Percentiles rank a stretch among this genome's conserved stretches.
Evolutionary conservation across 2,329 filamentous ascomycete species (phyloP).

Genomic region (Conoideocrella luteorostrata): DNA sequence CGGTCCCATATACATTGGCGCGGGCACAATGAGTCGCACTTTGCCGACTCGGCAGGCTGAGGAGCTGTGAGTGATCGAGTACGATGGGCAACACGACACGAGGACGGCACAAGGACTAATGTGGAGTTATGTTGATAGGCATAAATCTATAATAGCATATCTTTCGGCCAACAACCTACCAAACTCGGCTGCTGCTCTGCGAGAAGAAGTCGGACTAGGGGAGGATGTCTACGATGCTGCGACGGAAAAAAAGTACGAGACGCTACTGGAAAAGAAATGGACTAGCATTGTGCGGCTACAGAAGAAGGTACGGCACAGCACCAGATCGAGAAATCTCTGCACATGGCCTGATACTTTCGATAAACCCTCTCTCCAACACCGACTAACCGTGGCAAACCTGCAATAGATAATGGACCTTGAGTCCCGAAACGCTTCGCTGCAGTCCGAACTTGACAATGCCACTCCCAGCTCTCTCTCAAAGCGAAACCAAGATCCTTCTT

Average conservation of each 20-base stretch:
- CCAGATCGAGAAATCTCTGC: too few relatives aligned
- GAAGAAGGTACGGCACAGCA: slow-evolving; percentile 66
- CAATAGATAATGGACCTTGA: slow-evolving; percentile 87
- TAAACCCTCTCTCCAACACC: neutral
- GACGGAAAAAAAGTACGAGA: slow-evolving; percentile 90
- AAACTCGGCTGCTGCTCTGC: slow-evolving; percentile 62
- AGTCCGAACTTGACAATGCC: slow-evolving; percentile 77
- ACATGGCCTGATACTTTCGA: neutral
- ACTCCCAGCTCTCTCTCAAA: slow-evolving; percentile 65
- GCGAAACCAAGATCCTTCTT: slow-evolving; percentile 74
- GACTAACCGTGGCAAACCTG: neutral
- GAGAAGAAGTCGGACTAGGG: slow-evolving; percentile 69
- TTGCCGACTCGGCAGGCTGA: slow-evolving; percentile 77
- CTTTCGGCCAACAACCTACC: slow-evolving; percentile 66
- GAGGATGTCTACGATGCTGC: slow-evolving; percentile 66
- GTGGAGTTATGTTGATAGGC: slow-evolving; percentile 41
- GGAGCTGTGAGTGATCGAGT: slow-evolving; percentile 62
- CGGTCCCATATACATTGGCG: neutral
- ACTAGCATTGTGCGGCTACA: slow-evolving; percentile 90
- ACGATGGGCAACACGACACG: neutral
- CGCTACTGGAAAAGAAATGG: slow-evolving; percentile 95
- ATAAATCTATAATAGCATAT: slow-evolving; percentile 92
- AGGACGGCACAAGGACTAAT: neutral
- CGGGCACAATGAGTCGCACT: slow-evolving; percentile 58
- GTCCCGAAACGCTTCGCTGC: slow-evolving; percentile 62